A percentile compares a stretch with the other conserved stretches of the same genome.
Conservation (phyloP, 768 basidiomycete genomes). For the Megacollybia marginata region DNA sequence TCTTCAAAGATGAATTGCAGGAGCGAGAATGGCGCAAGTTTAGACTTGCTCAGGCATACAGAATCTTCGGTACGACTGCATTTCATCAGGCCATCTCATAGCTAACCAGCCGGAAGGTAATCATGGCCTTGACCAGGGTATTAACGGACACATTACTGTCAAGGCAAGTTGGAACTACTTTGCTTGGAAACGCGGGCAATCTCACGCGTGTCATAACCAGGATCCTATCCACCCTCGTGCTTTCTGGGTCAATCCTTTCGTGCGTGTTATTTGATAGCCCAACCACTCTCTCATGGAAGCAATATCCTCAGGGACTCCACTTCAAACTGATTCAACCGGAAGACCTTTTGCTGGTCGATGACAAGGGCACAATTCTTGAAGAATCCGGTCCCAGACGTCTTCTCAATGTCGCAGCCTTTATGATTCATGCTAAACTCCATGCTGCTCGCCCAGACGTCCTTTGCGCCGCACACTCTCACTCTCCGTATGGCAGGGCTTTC, state of each 20-base stretch:
- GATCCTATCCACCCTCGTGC: conserved; percentile 32
- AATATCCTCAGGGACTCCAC: conserved; percentile 34
- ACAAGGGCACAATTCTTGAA: conserved; percentile 21
- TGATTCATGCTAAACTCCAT: conserved; percentile 29
- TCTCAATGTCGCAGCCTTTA: conserved; percentile 30
- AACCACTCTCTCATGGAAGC: no score
- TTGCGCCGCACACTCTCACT: conserved; percentile 27
- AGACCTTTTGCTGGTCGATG: conserved; percentile 40
- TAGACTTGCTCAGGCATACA: conserved; percentile 37
- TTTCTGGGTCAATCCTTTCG: conserved; percentile 45
- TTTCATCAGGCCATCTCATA: no score
- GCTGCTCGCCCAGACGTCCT: conserved; percentile 26
- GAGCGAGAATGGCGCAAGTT: conserved; percentile 37
- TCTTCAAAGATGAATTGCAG: conserved; percentile 25
- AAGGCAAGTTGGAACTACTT: no score
- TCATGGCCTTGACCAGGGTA: no score
- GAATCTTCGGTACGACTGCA: conserved; percentile 33
- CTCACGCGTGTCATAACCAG: conserved; percentile 36
- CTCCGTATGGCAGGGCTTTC: conserved; percentile 29
- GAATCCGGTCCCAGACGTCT: conserved; percentile 24
- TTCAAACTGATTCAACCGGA: conserved; percentile 36
- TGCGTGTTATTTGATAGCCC: conserved; percentile 7
- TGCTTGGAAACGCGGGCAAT: not conserved
- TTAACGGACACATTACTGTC: no score
- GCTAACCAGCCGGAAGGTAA: no score